A percentile compares a stretch with the other conserved stretches of the same genome.
Conservation (phyloP, 176 grass and related monocot genomes). For the Oryza coarctata region DNA sequence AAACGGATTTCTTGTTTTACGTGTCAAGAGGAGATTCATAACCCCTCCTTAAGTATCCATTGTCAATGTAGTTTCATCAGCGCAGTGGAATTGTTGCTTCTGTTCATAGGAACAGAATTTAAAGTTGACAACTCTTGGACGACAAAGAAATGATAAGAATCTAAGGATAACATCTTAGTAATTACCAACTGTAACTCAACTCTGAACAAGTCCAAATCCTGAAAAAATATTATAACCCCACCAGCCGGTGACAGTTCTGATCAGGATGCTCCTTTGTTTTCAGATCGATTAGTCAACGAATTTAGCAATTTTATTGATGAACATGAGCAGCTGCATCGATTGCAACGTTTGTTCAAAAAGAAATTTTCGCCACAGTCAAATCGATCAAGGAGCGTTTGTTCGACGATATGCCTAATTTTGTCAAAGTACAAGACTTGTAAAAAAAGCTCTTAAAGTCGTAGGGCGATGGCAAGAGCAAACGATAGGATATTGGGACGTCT, state of each 20-base stretch:
- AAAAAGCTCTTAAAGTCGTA: constrained; percentile 25
- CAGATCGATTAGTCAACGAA: constrained; percentile 37
- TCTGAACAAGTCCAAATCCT: constrained; percentile 3
- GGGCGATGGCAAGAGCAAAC: neutral
- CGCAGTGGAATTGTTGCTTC: constrained; percentile 27
- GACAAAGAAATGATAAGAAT: neutral
- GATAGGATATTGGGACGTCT: constrained; percentile 21
- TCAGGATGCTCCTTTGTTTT: neutral
- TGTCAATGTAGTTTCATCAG: constrained; percentile 25
- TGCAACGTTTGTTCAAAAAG: constrained; percentile 17
- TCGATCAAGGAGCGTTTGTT: constrained; percentile 12
- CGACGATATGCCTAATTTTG: constrained; percentile 33
- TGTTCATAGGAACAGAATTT: neutral
- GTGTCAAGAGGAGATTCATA: too few species aligned
- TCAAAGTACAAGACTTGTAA: constrained; percentile 3
- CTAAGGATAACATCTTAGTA: neutral
- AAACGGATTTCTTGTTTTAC: too few species aligned
- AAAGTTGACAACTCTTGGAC: neutral
- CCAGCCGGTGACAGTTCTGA: constrained; percentile 24
- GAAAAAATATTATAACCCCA: constrained; percentile 9
- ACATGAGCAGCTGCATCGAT: constrained; percentile 24
- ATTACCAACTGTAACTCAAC: neutral
- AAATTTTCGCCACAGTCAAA: constrained; percentile 36
- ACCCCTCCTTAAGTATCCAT: too few species aligned
- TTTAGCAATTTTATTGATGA: neutral